Evolutionary conservation across 2,329 filamentous ascomycete species (phyloP), one percentile per base, ranked within the genome.

Genomic region (Pestalotiopsis sp.): DNA sequence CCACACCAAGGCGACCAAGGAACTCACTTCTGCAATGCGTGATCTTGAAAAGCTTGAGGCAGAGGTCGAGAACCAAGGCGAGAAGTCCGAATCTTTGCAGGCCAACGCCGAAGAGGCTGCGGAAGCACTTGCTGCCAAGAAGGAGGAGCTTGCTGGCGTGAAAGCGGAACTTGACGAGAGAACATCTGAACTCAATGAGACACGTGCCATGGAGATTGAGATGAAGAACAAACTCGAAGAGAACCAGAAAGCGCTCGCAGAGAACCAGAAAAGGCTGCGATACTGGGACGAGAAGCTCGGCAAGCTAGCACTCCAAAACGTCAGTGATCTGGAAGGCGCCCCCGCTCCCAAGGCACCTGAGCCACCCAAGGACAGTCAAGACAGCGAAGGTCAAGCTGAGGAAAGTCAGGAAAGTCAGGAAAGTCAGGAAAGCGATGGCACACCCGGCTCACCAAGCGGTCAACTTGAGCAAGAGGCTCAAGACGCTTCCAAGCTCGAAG

Each of bases 221-320:
- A 98, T 98, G 94, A 92, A 93, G 71, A 98, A 98, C 81, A 97
- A 97, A 82, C 90, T 99, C 1, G 96, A 98, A 77, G 95, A 98
- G 77, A 96, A 95, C 79, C 93, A 97, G 73, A 99, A 99, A 82
- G 89, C 91, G 11, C 87, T 98, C 14, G 81, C 83, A 0, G 95
- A 98, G 76, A 97, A 97, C 80, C 91, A 97, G 79, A 95, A 93
- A 81, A 90, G 93, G 69, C 87, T 93, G 55, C 87, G 86, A 49
- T 93, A 97, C 82, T 98, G 95, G 94, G 85, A 94, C 67, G 93
- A 97, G 69, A 98, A 98, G 83, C 85, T 97, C 9, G 86, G 87
- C 65, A 98, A 97, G 83, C 88, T 99, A 31, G 82, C 87, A 3
- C 83, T 98, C 49, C 94, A 98, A 74, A 94, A 95, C 73, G 86